Percentiles rank a stretch among this genome's conserved stretches.
These are phyloP conservation scores for Tricholoma terreum DNA, from an alignment of 768 basidiomycete genomes.

Conservation along the genomic window DNA sequence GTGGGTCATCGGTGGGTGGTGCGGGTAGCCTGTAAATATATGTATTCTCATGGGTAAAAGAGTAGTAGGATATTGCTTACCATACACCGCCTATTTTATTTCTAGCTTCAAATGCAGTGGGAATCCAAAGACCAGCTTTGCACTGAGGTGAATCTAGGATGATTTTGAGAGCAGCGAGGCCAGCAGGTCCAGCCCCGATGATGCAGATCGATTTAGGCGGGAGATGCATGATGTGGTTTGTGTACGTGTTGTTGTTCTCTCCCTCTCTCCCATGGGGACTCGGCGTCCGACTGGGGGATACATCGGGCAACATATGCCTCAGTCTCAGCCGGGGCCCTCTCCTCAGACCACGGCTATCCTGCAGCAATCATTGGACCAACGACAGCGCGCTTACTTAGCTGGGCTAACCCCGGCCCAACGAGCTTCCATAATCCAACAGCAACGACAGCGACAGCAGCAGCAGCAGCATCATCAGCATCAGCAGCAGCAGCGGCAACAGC, in stretches of 20 bases:
- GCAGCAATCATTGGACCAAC: too few relatives aligned
- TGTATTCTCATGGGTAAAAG: background rate
- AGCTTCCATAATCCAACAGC: too few relatives aligned
- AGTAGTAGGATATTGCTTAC: slow-evolving; percentile 36
- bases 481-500: too few relatives aligned
- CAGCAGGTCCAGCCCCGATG: slow-evolving; percentile 75
- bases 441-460: too few relatives aligned
- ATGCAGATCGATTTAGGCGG: slow-evolving; percentile 61
- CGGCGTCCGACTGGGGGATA: too few relatives aligned
- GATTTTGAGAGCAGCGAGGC: slow-evolving; percentile 66
- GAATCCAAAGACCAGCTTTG: slow-evolving; percentile 59
- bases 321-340: background rate
- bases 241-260: slow-evolving; percentile 12
- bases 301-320: background rate
- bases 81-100: slow-evolving; percentile 74
- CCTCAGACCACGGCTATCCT: too few relatives aligned
- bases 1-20: slow-evolving; percentile 46
- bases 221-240: slow-evolving; percentile 2
- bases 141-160: slow-evolving; percentile 57
- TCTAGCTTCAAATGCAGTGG: slow-evolving; percentile 61
- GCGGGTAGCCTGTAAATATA: slow-evolving; percentile 50
- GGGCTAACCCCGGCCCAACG: too few relatives aligned
- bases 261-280: too few relatives aligned
- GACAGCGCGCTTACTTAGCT: too few relatives aligned
- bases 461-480: too few relatives aligned